Base-by-base conservation (phyloP, 441 rosid genomes). In the Corymbia calophylla region DNA sequence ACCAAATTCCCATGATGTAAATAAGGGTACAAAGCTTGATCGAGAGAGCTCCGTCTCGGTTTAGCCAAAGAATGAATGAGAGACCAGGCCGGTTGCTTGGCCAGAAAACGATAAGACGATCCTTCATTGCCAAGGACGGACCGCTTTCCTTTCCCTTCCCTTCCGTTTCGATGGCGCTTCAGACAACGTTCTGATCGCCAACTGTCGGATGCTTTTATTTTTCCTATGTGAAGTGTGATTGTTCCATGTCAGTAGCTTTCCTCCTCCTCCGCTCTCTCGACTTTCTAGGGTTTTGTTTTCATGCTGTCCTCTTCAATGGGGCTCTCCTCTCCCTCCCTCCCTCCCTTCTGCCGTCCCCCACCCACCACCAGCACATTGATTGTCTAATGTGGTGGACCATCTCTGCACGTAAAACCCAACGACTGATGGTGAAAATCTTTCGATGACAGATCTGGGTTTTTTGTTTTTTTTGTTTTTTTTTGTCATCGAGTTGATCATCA, bases 251-350 rank as follows among this genome's bases (percentile, higher is more conserved):
- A 88, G 89, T 31, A 10, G 48, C 8, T 23, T 27, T 54, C 56
- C 21, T 35, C 49, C 56, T 39, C 44, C 44, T 39, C 44, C 48
- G 12, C 88, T 8, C 60, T 27, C 53, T 73, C 84, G 84, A 49
- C 47, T 87, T 53, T 73, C 89, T 73, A 88, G 89, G 89, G 89
- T 88, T 88, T 73, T 88, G 89, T 88, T 88, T 12, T 88, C 86
- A 73, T 88, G 60, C 89, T 88, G 89, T 73, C 89, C 16, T 88
- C 89, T 88, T 88, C 85, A 6, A 62, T 70, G 82, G 73, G 29
- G 81, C 55, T 48, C 51, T n/a, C 32, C 55, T 49, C 49, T 48
- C n/a, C 73, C 16, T 29, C 25, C 32, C 54, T 62, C 55, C 77
- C 53, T 32, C 53, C 53, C 39, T 62, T 47, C 66, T 23, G 18